Percentiles rank a stretch among this genome's conserved stretches.
These are phyloP conservation scores for Neurospora pannonica DNA, from an alignment of 495 filamentous ascomycete species.

Conservation along the genomic window DNA sequence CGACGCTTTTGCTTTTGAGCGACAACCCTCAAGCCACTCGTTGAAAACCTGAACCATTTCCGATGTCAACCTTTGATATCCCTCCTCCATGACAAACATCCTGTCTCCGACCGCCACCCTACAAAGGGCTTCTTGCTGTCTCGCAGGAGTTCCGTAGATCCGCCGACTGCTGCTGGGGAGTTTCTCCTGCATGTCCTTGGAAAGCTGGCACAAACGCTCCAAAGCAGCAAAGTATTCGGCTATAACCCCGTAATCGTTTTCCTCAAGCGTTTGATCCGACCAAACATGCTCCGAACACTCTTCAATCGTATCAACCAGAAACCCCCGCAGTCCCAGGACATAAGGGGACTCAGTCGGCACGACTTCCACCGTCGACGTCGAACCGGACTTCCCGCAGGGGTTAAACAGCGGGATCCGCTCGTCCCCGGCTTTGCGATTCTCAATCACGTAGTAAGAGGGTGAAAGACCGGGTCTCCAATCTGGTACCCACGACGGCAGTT, in stretches of 20 bases:
- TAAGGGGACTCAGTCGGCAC: not conserved
- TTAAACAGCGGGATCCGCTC: not conserved
- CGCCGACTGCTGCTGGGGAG: too few relatives aligned
- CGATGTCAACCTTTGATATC: not conserved
- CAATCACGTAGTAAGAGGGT: constrained; percentile 2
- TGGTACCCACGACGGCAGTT: constrained; percentile 10
- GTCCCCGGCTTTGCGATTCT: not conserved
- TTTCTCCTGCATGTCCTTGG: not conserved
- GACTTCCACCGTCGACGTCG: not conserved
- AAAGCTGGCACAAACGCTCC: not conserved
- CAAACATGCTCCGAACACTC: not conserved
- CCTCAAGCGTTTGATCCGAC: not conserved
- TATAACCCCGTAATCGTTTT: not conserved
- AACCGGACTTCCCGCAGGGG: not conserved
- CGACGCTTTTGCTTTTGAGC: not conserved
- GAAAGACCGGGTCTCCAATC: not conserved
- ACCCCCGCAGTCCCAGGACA: not conserved
- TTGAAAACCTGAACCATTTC: not conserved
- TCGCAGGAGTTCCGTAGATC: not conserved
- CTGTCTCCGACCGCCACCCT: not conserved
- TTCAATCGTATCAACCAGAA: constrained; percentile 2
- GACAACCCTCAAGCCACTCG: not conserved
- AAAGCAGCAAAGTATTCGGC: not conserved
- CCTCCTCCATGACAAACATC: not conserved
- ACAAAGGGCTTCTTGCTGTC: not conserved